Evolutionary conservation across 495 filamentous ascomycete genomes (phyloP), one percentile per base, ranked within the genome.

Genomic region (Copromyces sp.): DNA sequence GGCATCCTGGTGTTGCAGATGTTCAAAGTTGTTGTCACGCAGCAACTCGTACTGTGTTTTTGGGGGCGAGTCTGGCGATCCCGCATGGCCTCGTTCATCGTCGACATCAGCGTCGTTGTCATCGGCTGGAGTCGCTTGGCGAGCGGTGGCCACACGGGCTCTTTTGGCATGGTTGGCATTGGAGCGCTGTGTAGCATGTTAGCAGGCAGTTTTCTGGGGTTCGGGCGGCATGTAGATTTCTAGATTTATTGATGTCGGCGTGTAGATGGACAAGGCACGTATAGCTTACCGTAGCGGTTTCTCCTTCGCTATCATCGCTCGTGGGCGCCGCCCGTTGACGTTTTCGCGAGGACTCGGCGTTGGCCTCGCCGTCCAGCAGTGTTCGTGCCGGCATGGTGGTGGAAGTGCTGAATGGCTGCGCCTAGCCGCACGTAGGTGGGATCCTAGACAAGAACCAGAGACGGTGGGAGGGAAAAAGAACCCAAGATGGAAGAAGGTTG

Each of bases 1-100:
- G 47, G 86, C 74, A 17, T 88, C 88, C 45, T 88, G 83, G 70
- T 89, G 79, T 17, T 81, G 79, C 1, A 89, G 79, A 76, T 89
- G 87, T 44, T 81, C 80, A 70, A 86, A 88, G 68, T 82, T 83
- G 16, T 77, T 81, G 77, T 89, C 87, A 14, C 87, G 81, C 74
- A 84, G 73, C 17, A 81, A 73, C 71, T 88, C 86, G 74, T 87
- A 88, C 71, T 87, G 83, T 69, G 84, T 83, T 74, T 79, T 84
- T 71, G 77, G 83, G 40, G 76, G 84, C 35, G 76, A 82, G 70
- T 74, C 70, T 0, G 78, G 76, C 11, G 68, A 68, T 7, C 45
- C 14, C 9, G 70, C 44, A 32, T 59, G 41, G 5, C 39, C 41
- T 38, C 42, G 68, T 4, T 29, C 42, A 42, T 79, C 80, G 40